phyloP scores from a whole-genome alignment of 2,329 filamentous ascomycete species.

The Calonectria crousiana region DNA sequence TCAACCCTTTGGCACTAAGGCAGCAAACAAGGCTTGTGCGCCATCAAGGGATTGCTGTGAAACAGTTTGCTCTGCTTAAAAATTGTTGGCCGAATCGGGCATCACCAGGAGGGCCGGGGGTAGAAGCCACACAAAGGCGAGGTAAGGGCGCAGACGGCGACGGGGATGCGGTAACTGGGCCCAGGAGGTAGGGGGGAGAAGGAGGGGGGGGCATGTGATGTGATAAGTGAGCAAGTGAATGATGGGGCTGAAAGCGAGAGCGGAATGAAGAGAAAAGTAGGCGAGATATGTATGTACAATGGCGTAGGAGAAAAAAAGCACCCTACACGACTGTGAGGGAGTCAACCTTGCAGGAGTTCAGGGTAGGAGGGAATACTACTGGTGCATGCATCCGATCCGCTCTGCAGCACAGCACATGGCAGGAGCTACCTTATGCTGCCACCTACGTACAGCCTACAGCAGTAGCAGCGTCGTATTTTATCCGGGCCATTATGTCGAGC shows the following conservation, averaged over 20 bases:
- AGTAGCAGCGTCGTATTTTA: not conserved
- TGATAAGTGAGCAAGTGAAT: not conserved
- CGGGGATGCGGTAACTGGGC: not conserved
- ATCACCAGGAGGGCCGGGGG: not conserved
- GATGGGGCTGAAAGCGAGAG: not conserved
- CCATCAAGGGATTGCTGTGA: not conserved
- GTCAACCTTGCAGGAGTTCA: conserved; percentile 12
- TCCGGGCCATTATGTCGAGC: not conserved
- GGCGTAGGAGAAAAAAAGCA: not conserved
- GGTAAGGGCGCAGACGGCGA: not conserved
- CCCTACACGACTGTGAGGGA: not conserved
- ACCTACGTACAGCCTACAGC: not conserved
- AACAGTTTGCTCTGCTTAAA: not conserved
- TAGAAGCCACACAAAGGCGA: not conserved
- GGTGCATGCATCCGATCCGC: conserved; percentile 6
- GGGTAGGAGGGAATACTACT: not conserved
- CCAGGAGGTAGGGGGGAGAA: not conserved
- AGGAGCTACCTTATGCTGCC: not conserved
- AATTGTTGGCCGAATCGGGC: not conserved
- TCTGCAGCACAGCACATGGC: conserved; percentile 7
- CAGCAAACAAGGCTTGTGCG: not conserved
- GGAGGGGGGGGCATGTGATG: not conserved
- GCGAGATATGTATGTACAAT: not conserved
- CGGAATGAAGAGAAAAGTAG: not conserved
- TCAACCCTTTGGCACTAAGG: conserved; percentile 6